Conservation (phyloP, 148 eudicot species). For the Rhododendron molle region DNA sequence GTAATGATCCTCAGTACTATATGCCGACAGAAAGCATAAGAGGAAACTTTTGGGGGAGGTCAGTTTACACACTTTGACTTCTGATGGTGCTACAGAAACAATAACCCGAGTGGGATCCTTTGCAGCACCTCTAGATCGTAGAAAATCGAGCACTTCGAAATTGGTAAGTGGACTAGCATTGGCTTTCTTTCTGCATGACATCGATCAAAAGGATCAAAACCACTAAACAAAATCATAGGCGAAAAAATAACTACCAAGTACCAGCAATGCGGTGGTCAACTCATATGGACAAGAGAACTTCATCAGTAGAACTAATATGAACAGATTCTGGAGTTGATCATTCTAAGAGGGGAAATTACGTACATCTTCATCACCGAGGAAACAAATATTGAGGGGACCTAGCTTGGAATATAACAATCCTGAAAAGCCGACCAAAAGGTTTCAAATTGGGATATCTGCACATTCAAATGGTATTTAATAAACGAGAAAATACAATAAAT, state of each 20-base stretch:
- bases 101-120: slow-evolving; percentile 44
- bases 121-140: slow-evolving; percentile 49
- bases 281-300: neutral
- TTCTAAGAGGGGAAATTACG: neutral
- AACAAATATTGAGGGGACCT: neutral
- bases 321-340: neutral
- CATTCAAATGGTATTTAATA: neutral
- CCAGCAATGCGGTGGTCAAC: neutral
- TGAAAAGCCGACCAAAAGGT: neutral
- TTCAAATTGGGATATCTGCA: neutral
- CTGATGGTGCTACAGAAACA: slow-evolving; percentile 45
- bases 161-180: slow-evolving; percentile 42
- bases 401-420: neutral
- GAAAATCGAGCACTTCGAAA: slow-evolving; percentile 47
- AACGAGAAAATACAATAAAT: neutral
- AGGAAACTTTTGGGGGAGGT: neutral
- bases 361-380: slow-evolving; percentile 26
- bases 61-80: slow-evolving; percentile 40
- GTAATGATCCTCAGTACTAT: neutral
- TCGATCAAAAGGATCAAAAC: neutral
- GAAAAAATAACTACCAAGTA: neutral
- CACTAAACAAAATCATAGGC: neutral
- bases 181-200: slow-evolving; percentile 26
- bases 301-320: neutral
- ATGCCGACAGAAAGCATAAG: neutral